Evolutionary conservation across 1,139 yeast species (phyloP).

Genomic region (Yamadazyma spencermartinsiae): DNA sequence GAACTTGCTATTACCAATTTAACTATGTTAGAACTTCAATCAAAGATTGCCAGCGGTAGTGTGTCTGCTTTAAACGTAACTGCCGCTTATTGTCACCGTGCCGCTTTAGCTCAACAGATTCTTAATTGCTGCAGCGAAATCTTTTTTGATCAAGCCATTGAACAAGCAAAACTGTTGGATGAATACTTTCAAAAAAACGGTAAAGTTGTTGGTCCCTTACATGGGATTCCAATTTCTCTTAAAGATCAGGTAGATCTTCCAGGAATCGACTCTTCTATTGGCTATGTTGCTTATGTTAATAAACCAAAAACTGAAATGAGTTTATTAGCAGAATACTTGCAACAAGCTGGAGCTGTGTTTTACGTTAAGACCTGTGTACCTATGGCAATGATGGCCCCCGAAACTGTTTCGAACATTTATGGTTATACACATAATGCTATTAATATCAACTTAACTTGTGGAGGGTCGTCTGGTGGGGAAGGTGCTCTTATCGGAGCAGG

Average conservation of each 20-base stretch:
- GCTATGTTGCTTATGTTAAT: conserved; percentile 36
- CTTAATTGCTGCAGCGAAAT: conserved; percentile 34
- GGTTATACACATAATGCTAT: conserved; percentile 52
- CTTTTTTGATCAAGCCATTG: conserved; percentile 26
- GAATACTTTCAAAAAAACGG: conserved; percentile 31
- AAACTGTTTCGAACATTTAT: conserved; percentile 43
- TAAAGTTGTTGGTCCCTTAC: conserved; percentile 52
- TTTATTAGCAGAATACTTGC: conserved; percentile 40
- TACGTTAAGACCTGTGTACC: conserved; percentile 62
- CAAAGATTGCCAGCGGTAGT: conserved; percentile 5
- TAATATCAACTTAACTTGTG: conserved; percentile 45
- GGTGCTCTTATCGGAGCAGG: conserved; percentile 54
- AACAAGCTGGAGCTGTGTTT: conserved; percentile 53
- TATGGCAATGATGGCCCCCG: conserved; percentile 55
- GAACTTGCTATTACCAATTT: conserved; percentile 20
- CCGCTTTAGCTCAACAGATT: conserved; percentile 46
- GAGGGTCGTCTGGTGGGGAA: conserved; percentile 68
- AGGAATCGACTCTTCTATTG: conserved; percentile 47
- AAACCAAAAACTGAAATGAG: conserved; percentile 35
- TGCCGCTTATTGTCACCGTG: conserved; percentile 21
- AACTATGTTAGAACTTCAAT: conserved; percentile 7
- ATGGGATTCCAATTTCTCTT: conserved; percentile 68
- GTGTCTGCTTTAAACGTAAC: conserved; percentile 6
- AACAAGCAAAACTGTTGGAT: conserved; percentile 40
- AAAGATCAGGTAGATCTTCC: conserved; percentile 51